Evolutionary conservation across 805 yeast species (phyloP).

Genomic region (Saturnispora serradocipensis): DNA sequence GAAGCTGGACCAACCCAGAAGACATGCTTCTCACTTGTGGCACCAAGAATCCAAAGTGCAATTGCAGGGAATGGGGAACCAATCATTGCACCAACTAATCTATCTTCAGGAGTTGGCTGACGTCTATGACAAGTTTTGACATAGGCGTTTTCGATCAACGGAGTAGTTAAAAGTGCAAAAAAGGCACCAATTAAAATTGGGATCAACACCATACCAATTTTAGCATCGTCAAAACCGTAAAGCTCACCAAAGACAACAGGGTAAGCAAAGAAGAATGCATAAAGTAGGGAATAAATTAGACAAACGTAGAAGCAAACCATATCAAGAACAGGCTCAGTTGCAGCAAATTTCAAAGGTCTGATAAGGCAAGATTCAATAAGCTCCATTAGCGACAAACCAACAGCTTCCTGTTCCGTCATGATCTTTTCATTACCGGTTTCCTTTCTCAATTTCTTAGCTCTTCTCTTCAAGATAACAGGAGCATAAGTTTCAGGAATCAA

Average conservation of each 20-base stretch:
- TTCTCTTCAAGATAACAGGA: constrained; percentile 62
- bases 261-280: constrained; percentile 92
- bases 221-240: constrained; percentile 69
- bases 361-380: constrained; percentile 61
- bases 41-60: constrained; percentile 72
- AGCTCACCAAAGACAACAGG: constrained; percentile 79
- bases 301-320: constrained; percentile 81
- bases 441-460: constrained; percentile 59
- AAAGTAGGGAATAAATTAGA: constrained; percentile 78
- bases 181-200: constrained; percentile 86
- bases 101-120: constrained; percentile 68
- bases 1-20: constrained; percentile 61
- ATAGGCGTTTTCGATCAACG: constrained; percentile 58
- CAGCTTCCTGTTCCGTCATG: constrained; percentile 90
- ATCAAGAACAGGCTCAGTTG: constrained; percentile 79
- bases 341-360: constrained; percentile 70
- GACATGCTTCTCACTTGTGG: constrained; percentile 59
- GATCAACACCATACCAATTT: constrained; percentile 78
- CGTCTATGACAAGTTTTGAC: constrained; percentile 41
- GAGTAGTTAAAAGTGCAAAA: constrained; percentile 66
- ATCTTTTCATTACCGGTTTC: constrained; percentile 77
- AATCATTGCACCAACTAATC: constrained; percentile 71
- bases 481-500: constrained; percentile 86
- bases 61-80: constrained; percentile 79
- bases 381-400: constrained; percentile 60